Percentiles rank a stretch among this genome's conserved stretches.
These are phyloP conservation scores for Aspergillus sojae DNA, from an alignment of 2,329 filamentous ascomycete genomes.

Conservation along the genomic window DNA sequence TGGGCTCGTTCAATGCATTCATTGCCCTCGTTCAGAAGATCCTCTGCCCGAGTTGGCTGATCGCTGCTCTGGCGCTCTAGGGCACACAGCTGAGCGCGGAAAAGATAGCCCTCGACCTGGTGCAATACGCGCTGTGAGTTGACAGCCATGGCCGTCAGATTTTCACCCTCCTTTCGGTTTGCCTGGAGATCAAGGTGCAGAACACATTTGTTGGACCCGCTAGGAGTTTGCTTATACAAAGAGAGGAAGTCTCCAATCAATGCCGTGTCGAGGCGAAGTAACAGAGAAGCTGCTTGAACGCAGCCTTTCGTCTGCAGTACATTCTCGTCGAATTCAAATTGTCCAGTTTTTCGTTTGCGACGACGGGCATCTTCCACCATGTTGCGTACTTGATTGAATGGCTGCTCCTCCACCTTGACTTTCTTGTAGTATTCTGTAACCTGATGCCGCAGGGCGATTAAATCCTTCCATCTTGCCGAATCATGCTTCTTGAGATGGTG, in stretches of 20 bases:
- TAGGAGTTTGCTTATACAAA: slow-evolving; percentile 18
- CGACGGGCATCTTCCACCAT: slow-evolving; percentile 39
- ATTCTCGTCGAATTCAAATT: slow-evolving; percentile 31
- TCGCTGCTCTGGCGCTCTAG: slow-evolving; percentile 36
- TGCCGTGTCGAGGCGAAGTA: slow-evolving; percentile 53
- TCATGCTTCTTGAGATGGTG: slow-evolving; percentile 25
- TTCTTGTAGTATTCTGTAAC: slow-evolving; percentile 33
- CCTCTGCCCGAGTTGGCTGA: slow-evolving; percentile 8
- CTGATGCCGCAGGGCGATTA: slow-evolving; percentile 29
- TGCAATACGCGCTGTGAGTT: neutral
- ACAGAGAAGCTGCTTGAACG: slow-evolving; percentile 49
- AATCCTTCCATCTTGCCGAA: slow-evolving; percentile 22
- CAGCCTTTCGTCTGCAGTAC: slow-evolving; percentile 40
- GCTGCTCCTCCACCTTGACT: slow-evolving; percentile 42
- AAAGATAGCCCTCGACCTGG: slow-evolving; percentile 55
- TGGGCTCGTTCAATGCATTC: neutral
- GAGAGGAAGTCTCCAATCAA: slow-evolving; percentile 50
- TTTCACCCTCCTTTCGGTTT: slow-evolving; percentile 43
- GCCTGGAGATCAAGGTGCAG: neutral
- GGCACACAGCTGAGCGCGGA: slow-evolving; percentile 52
- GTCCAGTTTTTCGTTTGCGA: slow-evolving; percentile 25
- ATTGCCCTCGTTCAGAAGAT: slow-evolving; percentile 12
- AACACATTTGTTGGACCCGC: slow-evolving; percentile 15
- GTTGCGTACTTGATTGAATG: slow-evolving; percentile 39
- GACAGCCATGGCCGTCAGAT: slow-evolving; percentile 42